These are phyloP conservation scores for Cenchrus fungigraminus DNA, from an alignment of 176 grass and related monocot species.

Conservation along the genomic window DNA sequence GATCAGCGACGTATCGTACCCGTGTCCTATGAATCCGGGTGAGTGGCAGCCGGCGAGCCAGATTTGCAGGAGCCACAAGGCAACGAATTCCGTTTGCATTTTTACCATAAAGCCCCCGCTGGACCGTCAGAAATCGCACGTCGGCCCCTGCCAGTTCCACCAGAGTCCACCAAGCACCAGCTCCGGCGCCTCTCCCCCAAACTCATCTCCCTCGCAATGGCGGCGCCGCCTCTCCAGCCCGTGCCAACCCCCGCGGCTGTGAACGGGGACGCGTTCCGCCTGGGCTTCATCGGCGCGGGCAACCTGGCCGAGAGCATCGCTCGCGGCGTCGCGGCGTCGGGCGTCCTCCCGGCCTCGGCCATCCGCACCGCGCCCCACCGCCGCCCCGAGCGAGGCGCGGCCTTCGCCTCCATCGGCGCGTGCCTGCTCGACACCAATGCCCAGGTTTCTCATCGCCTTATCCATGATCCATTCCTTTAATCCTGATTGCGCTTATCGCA, in stretches of 20 bases:
- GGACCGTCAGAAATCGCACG: neutral
- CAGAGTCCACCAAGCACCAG: neutral
- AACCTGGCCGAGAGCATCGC: slow-evolving; percentile 98
- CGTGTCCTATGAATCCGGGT: neutral
- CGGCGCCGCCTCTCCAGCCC: slow-evolving; percentile 43
- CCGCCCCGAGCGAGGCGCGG: slow-evolving; percentile 64
- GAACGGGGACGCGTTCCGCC: slow-evolving; percentile 47
- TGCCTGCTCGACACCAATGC: slow-evolving; percentile 67
- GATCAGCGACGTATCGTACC: neutral
- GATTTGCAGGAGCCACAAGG: neutral
- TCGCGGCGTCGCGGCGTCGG: slow-evolving; percentile 71
- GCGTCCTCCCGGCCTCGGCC: slow-evolving; percentile 67
- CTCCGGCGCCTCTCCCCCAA: neutral
- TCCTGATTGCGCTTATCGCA: neutral
- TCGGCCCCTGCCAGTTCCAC: neutral
- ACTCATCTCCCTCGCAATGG: slow-evolving; percentile 41
- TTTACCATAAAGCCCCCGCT: neutral
- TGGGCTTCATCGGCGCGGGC: slow-evolving; percentile 84
- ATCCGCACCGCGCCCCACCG: slow-evolving; percentile 79
- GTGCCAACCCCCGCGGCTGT: slow-evolving; percentile 9
- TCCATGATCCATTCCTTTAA: too few species aligned
- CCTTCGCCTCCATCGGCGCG: slow-evolving; percentile 76
- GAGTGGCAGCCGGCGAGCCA: neutral
- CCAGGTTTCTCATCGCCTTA: slow-evolving; percentile 38
- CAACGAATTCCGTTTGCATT: neutral